phyloP scores from a whole-genome alignment of 2,329 filamentous ascomycete genomes.

The Phyllachora maydis region DNA sequence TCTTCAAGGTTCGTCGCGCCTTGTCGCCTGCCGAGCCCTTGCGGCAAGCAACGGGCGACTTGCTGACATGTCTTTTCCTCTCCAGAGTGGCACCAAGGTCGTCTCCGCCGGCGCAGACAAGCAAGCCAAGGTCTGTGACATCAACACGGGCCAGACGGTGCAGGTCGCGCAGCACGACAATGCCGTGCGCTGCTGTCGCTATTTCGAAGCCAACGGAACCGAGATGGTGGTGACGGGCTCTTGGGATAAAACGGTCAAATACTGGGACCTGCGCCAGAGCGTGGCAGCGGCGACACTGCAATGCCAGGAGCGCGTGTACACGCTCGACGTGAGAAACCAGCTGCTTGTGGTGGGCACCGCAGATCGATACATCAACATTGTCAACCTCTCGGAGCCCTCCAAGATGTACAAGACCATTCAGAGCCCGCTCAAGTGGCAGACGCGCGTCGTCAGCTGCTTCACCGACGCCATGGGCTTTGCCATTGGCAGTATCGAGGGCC shows the following conservation, averaged over 20 bases:
- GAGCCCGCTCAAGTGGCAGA: constrained; percentile 97
- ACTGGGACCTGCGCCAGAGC: constrained; percentile 59
- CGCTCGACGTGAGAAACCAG: constrained; percentile 77
- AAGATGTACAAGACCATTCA: constrained; percentile 94
- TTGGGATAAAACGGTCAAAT: constrained; percentile 81
- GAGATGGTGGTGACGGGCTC: constrained; percentile 82
- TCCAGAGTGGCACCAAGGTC: too few species aligned
- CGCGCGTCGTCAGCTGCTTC: constrained; percentile 86
- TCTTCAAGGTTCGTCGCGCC: constrained; percentile 51
- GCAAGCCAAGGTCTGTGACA: constrained; percentile 70
- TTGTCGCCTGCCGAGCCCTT: not conserved
- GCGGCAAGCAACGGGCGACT: not conserved
- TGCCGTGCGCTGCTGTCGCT: constrained; percentile 58
- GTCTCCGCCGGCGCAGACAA: constrained; percentile 83
- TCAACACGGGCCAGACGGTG: constrained; percentile 42
- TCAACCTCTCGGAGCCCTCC: constrained; percentile 73
- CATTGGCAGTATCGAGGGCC: constrained; percentile 88
- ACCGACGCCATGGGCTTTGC: constrained; percentile 81
- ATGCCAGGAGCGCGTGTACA: constrained; percentile 66
- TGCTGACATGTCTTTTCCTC: too few species aligned
- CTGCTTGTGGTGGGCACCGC: constrained; percentile 83
- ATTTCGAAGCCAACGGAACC: constrained; percentile 50
- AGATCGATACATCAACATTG: constrained; percentile 87
- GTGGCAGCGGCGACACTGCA: constrained; percentile 43
- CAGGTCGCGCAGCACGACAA: constrained; percentile 74